Conservation (phyloP, 1,284 basidiomycete species). For the Irpex lacteus region DNA sequence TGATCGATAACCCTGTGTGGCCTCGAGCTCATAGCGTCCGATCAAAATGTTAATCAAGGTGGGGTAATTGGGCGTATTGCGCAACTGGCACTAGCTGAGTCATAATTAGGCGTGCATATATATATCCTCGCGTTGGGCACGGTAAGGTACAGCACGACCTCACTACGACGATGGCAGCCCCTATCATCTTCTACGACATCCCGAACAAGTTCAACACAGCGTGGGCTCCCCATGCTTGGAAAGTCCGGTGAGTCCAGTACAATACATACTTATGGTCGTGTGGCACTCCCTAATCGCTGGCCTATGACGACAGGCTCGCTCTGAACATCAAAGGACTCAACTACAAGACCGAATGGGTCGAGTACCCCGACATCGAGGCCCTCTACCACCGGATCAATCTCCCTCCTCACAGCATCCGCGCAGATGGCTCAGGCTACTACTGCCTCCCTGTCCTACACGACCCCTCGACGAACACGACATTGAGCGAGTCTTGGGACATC, state of each 20-base stretch:
- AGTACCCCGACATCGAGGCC: conserved; percentile 29
- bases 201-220: conserved; percentile 11
- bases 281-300: neutral
- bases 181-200: conserved; percentile 14
- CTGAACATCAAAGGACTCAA: conserved; percentile 28
- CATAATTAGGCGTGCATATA: too few relatives aligned
- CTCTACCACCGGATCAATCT: conserved; percentile 23
- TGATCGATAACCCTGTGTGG: too few relatives aligned
- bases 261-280: too few relatives aligned
- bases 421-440: conserved; percentile 19
- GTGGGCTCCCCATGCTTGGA: conserved; percentile 14
- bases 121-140: too few relatives aligned
- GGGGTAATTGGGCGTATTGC: too few relatives aligned
- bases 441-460: conserved; percentile 25
- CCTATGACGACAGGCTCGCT: conserved; percentile 16
- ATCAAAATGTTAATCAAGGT: too few relatives aligned
- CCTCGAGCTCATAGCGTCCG: too few relatives aligned
- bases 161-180: neutral
- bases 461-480: conserved; percentile 10
- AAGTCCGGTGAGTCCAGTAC: conserved; percentile 8
- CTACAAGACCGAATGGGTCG: conserved; percentile 28
- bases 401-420: conserved; percentile 6
- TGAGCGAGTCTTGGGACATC: conserved; percentile 22
- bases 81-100: too few relatives aligned
- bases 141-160: too few relatives aligned